Percentiles rank a stretch among this genome's conserved stretches.
phyloP scores from a whole-genome alignment of 108 stramenopile species.

The Aurantiochytrium sp. region DNA sequence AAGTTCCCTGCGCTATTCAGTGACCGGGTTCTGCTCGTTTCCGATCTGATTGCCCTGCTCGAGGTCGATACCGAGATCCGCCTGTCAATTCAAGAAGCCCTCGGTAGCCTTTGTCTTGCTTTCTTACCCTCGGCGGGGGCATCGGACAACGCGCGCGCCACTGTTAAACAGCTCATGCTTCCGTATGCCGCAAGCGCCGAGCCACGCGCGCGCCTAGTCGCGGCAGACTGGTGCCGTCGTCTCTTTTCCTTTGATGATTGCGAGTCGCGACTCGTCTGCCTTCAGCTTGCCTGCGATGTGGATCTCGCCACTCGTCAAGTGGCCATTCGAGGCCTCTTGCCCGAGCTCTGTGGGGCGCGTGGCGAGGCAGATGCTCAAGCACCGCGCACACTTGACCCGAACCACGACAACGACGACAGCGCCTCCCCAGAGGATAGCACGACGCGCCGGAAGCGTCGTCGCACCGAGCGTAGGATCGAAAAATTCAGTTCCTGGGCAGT shows the following conservation, averaged over 20 bases:
- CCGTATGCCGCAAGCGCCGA: background rate
- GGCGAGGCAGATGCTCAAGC: background rate
- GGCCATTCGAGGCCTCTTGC: background rate
- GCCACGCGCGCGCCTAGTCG: background rate
- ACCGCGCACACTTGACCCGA: background rate
- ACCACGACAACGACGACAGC: too few species aligned
- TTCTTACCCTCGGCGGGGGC: background rate
- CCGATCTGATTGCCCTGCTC: background rate
- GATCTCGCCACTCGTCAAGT: background rate
- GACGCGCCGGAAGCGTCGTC: background rate
- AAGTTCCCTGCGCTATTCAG: background rate
- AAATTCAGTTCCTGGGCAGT: background rate
- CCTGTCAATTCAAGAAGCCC: background rate
- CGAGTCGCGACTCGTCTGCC: background rate
- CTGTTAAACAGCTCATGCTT: background rate
- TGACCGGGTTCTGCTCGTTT: background rate
- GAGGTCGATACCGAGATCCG: conserved; percentile 1
- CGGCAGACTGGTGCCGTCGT: background rate
- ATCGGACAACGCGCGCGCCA: background rate
- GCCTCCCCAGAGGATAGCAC: background rate
- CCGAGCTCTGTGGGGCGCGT: background rate
- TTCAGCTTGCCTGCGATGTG: background rate
- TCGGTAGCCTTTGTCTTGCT: background rate
- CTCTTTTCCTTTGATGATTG: background rate
- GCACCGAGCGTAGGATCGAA: background rate